Evolutionary conservation across 495 filamentous ascomycete genomes (phyloP), one percentile per base, ranked within the genome.

Genomic region (Bryoglossum gracile): DNA sequence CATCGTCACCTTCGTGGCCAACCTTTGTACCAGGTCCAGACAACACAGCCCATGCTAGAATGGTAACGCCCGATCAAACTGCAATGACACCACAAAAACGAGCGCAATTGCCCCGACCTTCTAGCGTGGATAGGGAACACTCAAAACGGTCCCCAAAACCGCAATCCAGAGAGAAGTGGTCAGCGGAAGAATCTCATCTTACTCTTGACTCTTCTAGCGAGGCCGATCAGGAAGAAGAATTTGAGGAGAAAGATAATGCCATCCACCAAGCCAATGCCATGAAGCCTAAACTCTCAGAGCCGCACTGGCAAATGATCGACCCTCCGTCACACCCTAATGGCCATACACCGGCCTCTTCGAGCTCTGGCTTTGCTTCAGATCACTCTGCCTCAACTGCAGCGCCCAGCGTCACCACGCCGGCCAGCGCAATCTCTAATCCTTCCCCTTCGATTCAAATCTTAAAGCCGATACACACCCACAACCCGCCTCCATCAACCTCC

Each of bases 291-390:
- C 46, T 55, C n/a, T 16, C 56, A 11, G 72, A 75, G 49, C 74
- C 72, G 16, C 56, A 69, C 48, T 76, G 76, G 73, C 63, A 76
- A 50, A 76, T 77, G 59, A 49, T 77, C 34, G n/a, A n/a, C n/a
- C 62, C 67, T 2, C 66, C 66, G 2, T 52, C 67, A 5, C 58
- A 65, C 24, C 36, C 51, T 14, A 42, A 30, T 30, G 6, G 6
- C 5, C 26, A 30, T 13, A 30, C 26, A 13, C 26, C 22, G 11
- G 5, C 45, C 11, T 30, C 60, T 6, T 55, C 63, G 0, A 55
- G 63, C 8, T 53, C 64, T 3, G 63, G 54, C 10, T 53, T 45
- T 24, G 26, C 61, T 8, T 56, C 64, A 1, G 48, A 49, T n/a
- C 42, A 50, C 39, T 55, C 48, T n/a, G 48, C 44, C 8, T 53